Evolutionary conservation across 2,329 filamentous ascomycete species (phyloP).

Genomic region (Torrubiella hemipterigena): DNA sequence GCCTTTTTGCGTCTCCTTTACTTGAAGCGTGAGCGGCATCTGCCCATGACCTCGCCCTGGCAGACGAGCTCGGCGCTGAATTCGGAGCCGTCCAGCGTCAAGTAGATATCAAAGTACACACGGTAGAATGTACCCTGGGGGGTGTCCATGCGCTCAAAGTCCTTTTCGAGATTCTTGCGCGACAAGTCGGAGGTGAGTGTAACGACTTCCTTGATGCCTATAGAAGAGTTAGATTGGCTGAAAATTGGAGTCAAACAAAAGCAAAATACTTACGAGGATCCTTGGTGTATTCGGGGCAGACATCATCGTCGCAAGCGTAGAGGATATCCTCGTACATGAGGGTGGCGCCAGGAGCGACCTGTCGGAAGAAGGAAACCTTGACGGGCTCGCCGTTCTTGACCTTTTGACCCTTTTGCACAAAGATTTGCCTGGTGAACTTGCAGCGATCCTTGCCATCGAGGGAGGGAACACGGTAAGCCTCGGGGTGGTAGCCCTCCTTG

Average conservation of each 20-base stretch:
- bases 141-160: slow-evolving; percentile 98
- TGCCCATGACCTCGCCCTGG: slow-evolving; percentile 97
- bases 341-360: slow-evolving; percentile 91
- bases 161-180: slow-evolving; percentile 96
- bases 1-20: slow-evolving; percentile 20
- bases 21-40: slow-evolving; percentile 82
- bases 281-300: slow-evolving; percentile 97
- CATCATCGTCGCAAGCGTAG: slow-evolving; percentile 95
- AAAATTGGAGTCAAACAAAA: neutral
- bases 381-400: slow-evolving; percentile 99
- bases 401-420: slow-evolving; percentile 95
- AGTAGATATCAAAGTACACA: slow-evolving; percentile 67
- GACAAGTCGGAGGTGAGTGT: slow-evolving; percentile 94
- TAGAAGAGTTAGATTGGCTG: slow-evolving; percentile 14
- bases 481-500: slow-evolving; percentile 96
- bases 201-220: slow-evolving; percentile 97
- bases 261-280: slow-evolving; percentile 98
- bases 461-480: slow-evolving; percentile 93
- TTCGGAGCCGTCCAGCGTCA: slow-evolving; percentile 92
- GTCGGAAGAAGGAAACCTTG: slow-evolving; percentile 97
- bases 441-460: slow-evolving; percentile 95
- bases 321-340: slow-evolving; percentile 99
- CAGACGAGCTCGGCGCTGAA: slow-evolving; percentile 99
- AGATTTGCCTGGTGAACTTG: slow-evolving; percentile 97
- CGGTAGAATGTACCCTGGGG: slow-evolving; percentile 94